Percentiles rank a stretch among this genome's conserved stretches.
These are phyloP conservation scores for Mucor plumbeus DNA, from an alignment of 371 early-diverging fungal species.

Conservation along the genomic window DNA sequence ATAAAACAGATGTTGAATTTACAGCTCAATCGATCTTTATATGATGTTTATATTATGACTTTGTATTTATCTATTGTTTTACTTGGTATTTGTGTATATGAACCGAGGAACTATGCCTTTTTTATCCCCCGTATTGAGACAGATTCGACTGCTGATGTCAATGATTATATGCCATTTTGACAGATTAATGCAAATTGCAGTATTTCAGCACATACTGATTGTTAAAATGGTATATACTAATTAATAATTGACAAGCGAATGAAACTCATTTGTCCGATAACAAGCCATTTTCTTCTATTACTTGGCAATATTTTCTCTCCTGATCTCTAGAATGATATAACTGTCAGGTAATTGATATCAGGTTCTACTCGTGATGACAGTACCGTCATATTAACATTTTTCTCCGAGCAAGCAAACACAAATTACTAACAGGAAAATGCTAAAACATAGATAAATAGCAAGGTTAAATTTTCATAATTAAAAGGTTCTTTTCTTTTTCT, in stretches of 20 bases:
- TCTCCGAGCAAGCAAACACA: slow-evolving; percentile 19
- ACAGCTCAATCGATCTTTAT: neutral
- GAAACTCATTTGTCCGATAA: neutral
- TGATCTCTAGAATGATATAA: neutral
- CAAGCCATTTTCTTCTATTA: neutral
- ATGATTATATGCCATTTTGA: neutral
- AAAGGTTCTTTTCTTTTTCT: slow-evolving; percentile 5
- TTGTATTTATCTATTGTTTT: neutral
- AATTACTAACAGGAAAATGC: neutral
- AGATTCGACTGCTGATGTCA: neutral
- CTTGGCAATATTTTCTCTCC: no score
- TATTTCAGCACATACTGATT: neutral
- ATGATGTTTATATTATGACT: neutral
- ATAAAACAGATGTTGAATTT: neutral
- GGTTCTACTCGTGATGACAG: slow-evolving; percentile 4
- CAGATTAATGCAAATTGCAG: neutral
- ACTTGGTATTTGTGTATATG: neutral
- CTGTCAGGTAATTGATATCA: neutral
- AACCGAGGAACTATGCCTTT: slow-evolving; percentile 10
- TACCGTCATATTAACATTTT: neutral
- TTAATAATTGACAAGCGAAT: neutral
- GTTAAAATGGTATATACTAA: neutral
- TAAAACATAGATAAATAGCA: slow-evolving; percentile 17
- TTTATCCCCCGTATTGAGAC: slow-evolving; percentile 1
- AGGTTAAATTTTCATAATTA: neutral